Base-by-base conservation (phyloP, 768 basidiomycete species). In the Auriscalpium vulgare region DNA sequence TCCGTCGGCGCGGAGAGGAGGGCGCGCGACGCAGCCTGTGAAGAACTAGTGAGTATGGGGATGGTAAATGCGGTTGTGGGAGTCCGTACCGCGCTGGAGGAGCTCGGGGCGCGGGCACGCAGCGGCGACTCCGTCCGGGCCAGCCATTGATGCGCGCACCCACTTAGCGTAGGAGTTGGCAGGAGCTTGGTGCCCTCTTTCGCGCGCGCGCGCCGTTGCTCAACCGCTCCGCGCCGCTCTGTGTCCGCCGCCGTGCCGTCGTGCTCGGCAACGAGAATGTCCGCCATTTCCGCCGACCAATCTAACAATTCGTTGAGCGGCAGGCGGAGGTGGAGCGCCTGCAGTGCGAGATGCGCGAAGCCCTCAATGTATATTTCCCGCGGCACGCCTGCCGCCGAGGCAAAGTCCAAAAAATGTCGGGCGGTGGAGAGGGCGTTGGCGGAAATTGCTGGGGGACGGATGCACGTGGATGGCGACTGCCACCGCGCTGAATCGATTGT, bases 401-500 rank as follows among this genome's bases (percentile, higher is more conserved):
- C 71, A 67, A 94, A 93, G 53, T 73, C 69, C 54, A 90, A 75
- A 62, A 88, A 91, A 29, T 76, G 77, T 16, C 77, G 80, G 7
- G 87, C 85, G 52, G 82, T 83, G n/a, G 75, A 69, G 44, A 94
- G 68, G n/a, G 14, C 87, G 81, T 46, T 77, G 75, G 4, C 69
- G 70, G 47, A 77, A 69, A 19, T 78, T 76, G 2, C 73, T 61
- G 1, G 73, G 65, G 0, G 74, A 69, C 0, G 84, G 81, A 47
- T 87, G 82, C 47, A 97, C 78, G 61, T 84, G 78, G 45, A 88
- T 76, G 4, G 83, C 84, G 29, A 90, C 74, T 6, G 86, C 81
- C 60, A 88, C 74, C 10, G 88, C 84, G 50, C 80, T 82, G 63
- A 90, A 83, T 9, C 93, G 83, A 68, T 97, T 97, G 69, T 86